A percentile compares a stretch with the other conserved stretches of the same genome.
These are phyloP conservation scores for Claviceps digitariae DNA, from an alignment of 2,329 filamentous ascomycete species.

Conservation along the genomic window DNA sequence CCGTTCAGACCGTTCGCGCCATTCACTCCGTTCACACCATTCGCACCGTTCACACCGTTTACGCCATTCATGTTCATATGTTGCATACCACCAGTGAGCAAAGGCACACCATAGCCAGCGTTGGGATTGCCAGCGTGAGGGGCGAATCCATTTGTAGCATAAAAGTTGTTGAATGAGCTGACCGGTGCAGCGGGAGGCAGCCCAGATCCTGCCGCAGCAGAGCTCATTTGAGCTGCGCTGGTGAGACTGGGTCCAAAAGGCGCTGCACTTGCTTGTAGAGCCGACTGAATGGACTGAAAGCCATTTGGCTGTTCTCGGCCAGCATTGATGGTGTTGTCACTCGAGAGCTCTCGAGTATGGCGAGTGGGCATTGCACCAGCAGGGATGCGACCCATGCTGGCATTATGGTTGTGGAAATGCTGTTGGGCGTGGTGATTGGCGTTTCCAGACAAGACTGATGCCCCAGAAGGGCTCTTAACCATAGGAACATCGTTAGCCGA, in stretches of 20 bases:
- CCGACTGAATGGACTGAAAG: constrained; percentile 52
- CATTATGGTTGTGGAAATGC: constrained; percentile 65
- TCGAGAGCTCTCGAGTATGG: constrained; percentile 59
- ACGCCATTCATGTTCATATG: constrained; percentile 43
- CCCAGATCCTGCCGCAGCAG: constrained; percentile 13
- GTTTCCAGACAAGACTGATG: constrained; percentile 27
- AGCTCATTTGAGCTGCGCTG: constrained; percentile 14
- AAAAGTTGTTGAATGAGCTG: constrained; percentile 20
- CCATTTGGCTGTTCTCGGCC: constrained; percentile 31
- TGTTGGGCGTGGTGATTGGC: constrained; percentile 48
- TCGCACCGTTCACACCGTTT: constrained; percentile 25
- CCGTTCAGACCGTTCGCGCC: constrained; percentile 14
- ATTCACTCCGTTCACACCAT: constrained; percentile 19
- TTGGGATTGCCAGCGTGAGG: constrained; percentile 12
- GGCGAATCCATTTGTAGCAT: constrained; percentile 17
- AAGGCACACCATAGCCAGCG: constrained; percentile 21
- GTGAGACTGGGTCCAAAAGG: constrained; percentile 56
- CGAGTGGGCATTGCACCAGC: constrained; percentile 50
- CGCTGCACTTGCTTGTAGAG: constrained; percentile 65
- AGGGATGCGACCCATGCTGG: constrained; percentile 68
- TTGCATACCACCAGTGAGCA: constrained; percentile 56
- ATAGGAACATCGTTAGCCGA: constrained; percentile 84
- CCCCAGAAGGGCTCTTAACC: constrained; percentile 53
- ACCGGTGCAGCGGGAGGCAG: constrained; percentile 12
- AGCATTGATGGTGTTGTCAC: constrained; percentile 27